phyloP scores from a whole-genome alignment of 495 filamentous ascomycete genomes.

The Penicillium lividum region DNA sequence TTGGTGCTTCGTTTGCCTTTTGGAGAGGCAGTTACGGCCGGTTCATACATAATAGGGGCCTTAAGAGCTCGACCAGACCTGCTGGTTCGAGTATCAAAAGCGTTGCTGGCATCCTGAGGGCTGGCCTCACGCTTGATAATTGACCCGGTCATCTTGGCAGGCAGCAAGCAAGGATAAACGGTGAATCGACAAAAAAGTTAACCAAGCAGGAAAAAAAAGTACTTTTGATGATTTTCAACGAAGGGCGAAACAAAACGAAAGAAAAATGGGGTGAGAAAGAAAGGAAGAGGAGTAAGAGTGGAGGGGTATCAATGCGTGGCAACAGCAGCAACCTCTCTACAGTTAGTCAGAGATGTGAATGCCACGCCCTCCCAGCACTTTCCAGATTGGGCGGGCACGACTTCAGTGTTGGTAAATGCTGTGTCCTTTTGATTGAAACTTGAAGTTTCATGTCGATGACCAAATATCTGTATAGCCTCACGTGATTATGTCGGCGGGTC shows the following conservation, averaged over 20 bases:
- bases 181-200: neutral
- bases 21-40: conserved; percentile 8
- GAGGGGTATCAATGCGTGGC: conserved; percentile 4
- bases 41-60: conserved; percentile 12
- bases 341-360: neutral
- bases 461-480: conserved; percentile 38
- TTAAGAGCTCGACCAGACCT: conserved; percentile 20
- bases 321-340: neutral
- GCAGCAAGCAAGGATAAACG: no score
- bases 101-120: neutral
- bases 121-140: neutral
- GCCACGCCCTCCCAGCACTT: neutral
- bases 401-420: neutral
- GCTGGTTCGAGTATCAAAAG: conserved; percentile 17
- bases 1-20: conserved; percentile 51
- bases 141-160: neutral
- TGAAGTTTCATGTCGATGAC: conserved; percentile 6
- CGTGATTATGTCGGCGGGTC: conserved; percentile 19
- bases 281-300: neutral
- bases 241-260: conserved; percentile 7
- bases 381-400: neutral
- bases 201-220: no score
- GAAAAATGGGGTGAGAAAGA: neutral
- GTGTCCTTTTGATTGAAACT: neutral
- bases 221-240: neutral